Evolutionary conservation across 2,329 filamentous ascomycete species (phyloP), one percentile per base, ranked within the genome.

Genomic region (Zymoseptoria passerinii): DNA sequence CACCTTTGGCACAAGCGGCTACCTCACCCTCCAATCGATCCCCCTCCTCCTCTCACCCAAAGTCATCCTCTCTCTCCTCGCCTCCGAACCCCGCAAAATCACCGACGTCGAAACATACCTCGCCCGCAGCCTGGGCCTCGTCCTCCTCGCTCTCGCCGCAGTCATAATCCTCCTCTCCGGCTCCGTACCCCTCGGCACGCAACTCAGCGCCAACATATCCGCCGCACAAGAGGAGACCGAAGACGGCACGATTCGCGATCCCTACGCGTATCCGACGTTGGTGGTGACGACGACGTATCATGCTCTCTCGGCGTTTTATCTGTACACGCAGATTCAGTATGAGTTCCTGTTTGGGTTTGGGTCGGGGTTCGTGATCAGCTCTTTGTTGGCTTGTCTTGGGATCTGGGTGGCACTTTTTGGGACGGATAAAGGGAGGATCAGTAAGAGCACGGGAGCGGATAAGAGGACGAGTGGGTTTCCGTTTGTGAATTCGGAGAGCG

Each of bases 51-150:
- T 80, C 4, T 79, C 81, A 5, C 86, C 86, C 0, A 82, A 80
- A 27, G 76, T 88, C 65, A 82, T 88, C 20, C 77, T 83, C 57
- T 77, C 81, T 9, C 73, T 87, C 61, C 77, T 70, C 86, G 40
- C 79, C 80, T 2, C 78, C 80, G 54, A 81, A 63, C 48, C 79
- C 80, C 60, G 77, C 80, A 63, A 74, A 80, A 56, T 79, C 80
- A 57, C 73, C 81, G 84, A 75, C 23, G 77, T 90, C 29, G 87
- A 91, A 72, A 74, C 82, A 57, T 92, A 92, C 78, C 85, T 92
- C 71, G 84, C 84, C 54, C 86, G 88, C 49, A 83, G 81, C 28
- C 80, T 90, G 1, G 89, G 87, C 62, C 76, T 92, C 58, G 76
- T 84, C 28, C 80, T 90, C 50, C 76, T 91, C 20, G 76, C 83